Percentiles rank a stretch among this genome's conserved stretches.
Evolutionary conservation across 2,329 filamentous ascomycete genomes (phyloP).

Genomic region (Verticillium nonalfalfae): DNA sequence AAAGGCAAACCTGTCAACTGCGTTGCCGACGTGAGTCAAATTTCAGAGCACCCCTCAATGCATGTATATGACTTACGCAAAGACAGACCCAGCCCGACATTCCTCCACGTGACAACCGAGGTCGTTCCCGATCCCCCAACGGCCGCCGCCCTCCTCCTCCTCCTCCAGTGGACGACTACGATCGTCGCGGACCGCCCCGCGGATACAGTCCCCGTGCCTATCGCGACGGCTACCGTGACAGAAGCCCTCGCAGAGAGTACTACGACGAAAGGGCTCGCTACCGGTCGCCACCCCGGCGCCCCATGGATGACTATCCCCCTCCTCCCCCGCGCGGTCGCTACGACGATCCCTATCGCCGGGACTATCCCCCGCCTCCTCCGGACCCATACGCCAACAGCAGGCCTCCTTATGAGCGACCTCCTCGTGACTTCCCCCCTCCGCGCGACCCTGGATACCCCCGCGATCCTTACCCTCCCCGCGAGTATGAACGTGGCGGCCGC

Average conservation of each 20-base stretch:
- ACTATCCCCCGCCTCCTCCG: constrained; percentile 56
- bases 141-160: constrained; percentile 60
- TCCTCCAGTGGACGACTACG: constrained; percentile 70
- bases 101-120: constrained; percentile 56
- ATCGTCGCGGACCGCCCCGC: constrained; percentile 68
- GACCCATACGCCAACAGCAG: constrained; percentile 54
- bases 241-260: constrained; percentile 80
- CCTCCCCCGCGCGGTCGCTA: constrained; percentile 60
- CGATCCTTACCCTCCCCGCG: constrained; percentile 33
- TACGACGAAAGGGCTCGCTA: constrained; percentile 80
- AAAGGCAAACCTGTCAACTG: constrained; percentile 85
- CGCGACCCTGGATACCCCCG: constrained; percentile 43
- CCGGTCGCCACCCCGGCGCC: constrained; percentile 72
- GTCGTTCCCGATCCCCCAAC: constrained; percentile 70
- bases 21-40: constrained; percentile 68
- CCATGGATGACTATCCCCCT: constrained; percentile 70
- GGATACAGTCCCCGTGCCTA: constrained; percentile 72
- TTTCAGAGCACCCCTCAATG: constrained; percentile 9
- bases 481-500: constrained; percentile 40
- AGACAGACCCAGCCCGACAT: constrained; percentile 72
- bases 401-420: constrained; percentile 49
- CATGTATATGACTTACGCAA: constrained; percentile 4
- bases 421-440: constrained; percentile 38
- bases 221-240: constrained; percentile 77
- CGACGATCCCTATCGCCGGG: constrained; percentile 71